These are phyloP conservation scores for Cicer cuneatum DNA, from an alignment of 306 rosid species.

Conservation along the genomic window DNA sequence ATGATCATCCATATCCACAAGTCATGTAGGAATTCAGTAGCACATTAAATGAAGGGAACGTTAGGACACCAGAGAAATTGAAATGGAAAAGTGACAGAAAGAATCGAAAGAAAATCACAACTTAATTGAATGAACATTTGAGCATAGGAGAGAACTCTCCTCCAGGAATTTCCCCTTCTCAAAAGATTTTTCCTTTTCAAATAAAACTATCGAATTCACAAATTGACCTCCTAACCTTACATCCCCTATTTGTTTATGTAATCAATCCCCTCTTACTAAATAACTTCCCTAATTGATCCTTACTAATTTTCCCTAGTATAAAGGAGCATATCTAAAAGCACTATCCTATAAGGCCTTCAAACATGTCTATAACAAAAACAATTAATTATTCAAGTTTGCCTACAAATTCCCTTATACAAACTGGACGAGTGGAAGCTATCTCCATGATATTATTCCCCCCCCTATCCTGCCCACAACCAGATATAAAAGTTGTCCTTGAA, in stretches of 20 bases:
- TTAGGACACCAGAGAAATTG: neutral
- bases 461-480: neutral
- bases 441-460: neutral
- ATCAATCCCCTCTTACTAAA: slow-evolving; percentile 17
- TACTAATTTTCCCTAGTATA: neutral
- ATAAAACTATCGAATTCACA: neutral
- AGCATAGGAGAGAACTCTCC: neutral
- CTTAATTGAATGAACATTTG: slow-evolving; percentile 1
- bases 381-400: neutral
- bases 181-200: neutral
- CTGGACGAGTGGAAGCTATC: neutral
- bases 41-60: slow-evolving; percentile 2
- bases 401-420: neutral
- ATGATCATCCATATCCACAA: slow-evolving; percentile 26
- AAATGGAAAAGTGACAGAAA: neutral
- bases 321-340: neutral
- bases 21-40: slow-evolving; percentile 12
- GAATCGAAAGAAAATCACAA: neutral
- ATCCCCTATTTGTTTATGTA: neutral
- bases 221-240: neutral
- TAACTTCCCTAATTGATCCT: neutral
- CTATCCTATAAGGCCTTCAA: neutral
- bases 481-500: neutral
- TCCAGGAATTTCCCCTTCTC: slow-evolving; percentile 1
- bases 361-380: neutral